Evolutionary conservation across 1,284 basidiomycete genomes (phyloP).

Genomic region (Albatrellus sp.): DNA sequence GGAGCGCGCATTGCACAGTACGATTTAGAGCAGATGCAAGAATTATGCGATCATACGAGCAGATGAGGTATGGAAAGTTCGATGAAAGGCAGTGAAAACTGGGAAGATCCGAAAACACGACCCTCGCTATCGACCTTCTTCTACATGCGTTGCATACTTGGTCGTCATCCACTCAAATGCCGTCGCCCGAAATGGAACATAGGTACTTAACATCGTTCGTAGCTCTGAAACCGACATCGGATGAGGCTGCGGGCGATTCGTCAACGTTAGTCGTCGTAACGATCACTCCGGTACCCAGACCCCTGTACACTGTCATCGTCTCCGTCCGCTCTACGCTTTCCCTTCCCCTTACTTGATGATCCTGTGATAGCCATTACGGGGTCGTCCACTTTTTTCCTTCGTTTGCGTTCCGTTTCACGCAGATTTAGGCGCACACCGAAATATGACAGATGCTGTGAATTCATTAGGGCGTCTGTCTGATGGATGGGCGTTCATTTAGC

Average conservation of each 20-base stretch:
- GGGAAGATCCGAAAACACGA: too few relatives aligned
- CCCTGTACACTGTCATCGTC: not conserved
- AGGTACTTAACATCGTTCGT: not conserved
- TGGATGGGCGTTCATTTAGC: not conserved
- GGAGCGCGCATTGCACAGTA: too few relatives aligned
- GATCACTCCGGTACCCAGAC: constrained; percentile 1
- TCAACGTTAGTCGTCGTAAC: not conserved
- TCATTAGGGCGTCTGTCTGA: not conserved
- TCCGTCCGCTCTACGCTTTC: not conserved
- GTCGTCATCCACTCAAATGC: too few relatives aligned
- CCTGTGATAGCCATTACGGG: constrained; percentile 1
- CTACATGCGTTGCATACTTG: too few relatives aligned
- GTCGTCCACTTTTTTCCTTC: constrained; percentile 33
- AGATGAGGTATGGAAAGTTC: too few relatives aligned
- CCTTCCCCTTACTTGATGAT: not conserved
- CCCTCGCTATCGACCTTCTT: too few relatives aligned
- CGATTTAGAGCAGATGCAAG: too few relatives aligned
- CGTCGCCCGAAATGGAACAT: too few relatives aligned
- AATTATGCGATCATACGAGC: too few relatives aligned
- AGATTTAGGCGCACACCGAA: constrained; percentile 63
- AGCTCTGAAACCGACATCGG: not conserved
- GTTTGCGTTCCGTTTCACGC: constrained; percentile 54
- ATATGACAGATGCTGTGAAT: constrained; percentile 42
- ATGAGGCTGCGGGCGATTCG: not conserved
- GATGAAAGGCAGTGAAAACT: too few relatives aligned